Evolutionary conservation across 768 basidiomycete species (phyloP).

Genomic region (Leucosporidium creatinivorum): DNA sequence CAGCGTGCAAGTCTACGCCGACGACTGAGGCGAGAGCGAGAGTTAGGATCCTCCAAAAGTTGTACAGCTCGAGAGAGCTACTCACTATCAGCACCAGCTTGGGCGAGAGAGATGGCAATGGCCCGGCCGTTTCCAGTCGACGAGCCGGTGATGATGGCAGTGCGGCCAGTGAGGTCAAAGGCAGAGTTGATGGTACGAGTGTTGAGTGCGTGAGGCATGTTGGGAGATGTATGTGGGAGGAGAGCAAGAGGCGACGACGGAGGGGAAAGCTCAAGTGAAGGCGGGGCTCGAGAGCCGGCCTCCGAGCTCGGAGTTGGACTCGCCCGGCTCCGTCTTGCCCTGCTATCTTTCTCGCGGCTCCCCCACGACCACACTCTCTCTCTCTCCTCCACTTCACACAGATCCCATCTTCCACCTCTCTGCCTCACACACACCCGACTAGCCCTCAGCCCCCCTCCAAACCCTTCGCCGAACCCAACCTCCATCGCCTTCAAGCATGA

Average conservation of each 20-base stretch:
- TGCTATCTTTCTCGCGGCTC: no score
- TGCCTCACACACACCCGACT: not conserved
- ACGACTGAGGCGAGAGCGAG: not conserved
- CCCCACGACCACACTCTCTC: no score
- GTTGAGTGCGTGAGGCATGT: not conserved
- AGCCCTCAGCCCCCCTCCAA: not conserved
- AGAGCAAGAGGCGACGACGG: not conserved
- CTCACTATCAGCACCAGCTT: slow-evolving; percentile 1
- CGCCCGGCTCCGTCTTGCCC: no score
- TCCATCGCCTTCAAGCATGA: not conserved
- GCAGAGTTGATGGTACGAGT: not conserved
- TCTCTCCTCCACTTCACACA: no score
- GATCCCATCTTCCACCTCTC: not conserved
- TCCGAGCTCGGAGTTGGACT: no score
- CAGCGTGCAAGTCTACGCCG: slow-evolving; percentile 4
- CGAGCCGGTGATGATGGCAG: slow-evolving; percentile 10
- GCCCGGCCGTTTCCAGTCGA: slow-evolving; percentile 5
- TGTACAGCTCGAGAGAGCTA: not conserved
- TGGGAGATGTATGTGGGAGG: not conserved
- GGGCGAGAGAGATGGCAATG: slow-evolving; percentile 6
- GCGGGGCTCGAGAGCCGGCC: no score
- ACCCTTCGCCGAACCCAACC: no score
- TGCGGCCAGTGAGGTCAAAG: slow-evolving; percentile 13
- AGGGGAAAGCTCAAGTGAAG: no score
- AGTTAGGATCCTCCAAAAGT: not conserved